A percentile compares a stretch with the other conserved stretches of the same genome.
These are phyloP conservation scores for Sisymbrium irio DNA, from an alignment of 345 rosid genomes.

Conservation along the genomic window DNA sequence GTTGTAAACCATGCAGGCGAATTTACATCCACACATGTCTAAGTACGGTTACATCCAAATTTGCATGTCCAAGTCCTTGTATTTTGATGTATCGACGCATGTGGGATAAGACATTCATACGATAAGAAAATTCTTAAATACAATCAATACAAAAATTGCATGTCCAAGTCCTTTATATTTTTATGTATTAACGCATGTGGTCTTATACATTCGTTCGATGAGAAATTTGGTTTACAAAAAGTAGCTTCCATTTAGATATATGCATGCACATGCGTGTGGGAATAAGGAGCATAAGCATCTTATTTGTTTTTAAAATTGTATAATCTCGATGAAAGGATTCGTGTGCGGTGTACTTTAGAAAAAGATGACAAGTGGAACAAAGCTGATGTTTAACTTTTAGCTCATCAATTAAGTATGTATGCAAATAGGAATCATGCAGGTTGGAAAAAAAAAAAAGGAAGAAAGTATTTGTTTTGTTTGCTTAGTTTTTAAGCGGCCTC, in stretches of 20 bases:
- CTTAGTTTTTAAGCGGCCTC: conserved; percentile 29
- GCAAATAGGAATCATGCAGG: conserved; percentile 20
- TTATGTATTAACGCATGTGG: conserved; percentile 9
- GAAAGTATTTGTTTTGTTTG: conserved; percentile 23
- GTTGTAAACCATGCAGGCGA: conserved; percentile 29
- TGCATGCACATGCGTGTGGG: conserved; percentile 20
- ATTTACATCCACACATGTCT: conserved; percentile 20
- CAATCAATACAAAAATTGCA: neutral
- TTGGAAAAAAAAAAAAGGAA: neutral
- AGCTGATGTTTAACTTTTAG: conserved; percentile 33
- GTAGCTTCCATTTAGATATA: neutral
- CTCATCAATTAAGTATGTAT: conserved; percentile 14
- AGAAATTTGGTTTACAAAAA: neutral
- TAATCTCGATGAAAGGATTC: conserved; percentile 26
- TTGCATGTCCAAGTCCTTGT: conserved; percentile 2
- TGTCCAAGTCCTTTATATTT: neutral
- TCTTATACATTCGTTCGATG: conserved; percentile 8
- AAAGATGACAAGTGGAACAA: conserved; percentile 29
- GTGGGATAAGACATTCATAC: conserved; percentile 4
- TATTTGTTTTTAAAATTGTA: neutral
- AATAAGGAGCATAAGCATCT: conserved; percentile 16
- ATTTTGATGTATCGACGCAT: conserved; percentile 5
- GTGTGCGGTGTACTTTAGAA: conserved; percentile 15
- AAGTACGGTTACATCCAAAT: neutral
- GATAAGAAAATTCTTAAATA: neutral